Evolutionary conservation across 768 basidiomycete genomes (phyloP).

Genomic region (Clitopilus passeckerianus): DNA sequence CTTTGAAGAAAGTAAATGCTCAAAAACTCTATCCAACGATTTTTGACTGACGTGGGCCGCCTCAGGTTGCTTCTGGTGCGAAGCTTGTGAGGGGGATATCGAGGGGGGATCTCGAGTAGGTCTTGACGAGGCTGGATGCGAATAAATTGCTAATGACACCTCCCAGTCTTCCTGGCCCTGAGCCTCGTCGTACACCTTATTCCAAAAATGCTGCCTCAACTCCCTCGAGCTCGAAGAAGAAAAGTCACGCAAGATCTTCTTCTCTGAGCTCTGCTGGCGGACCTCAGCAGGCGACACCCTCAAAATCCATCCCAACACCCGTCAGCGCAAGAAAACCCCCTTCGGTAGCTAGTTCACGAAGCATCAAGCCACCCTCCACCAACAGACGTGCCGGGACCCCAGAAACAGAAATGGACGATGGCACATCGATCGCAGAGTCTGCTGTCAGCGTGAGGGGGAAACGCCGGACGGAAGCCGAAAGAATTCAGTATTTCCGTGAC

Average conservation of each 20-base stretch:
- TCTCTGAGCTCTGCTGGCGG: neutral
- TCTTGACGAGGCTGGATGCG: neutral
- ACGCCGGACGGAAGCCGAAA: slow-evolving; percentile 57
- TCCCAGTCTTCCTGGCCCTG: neutral
- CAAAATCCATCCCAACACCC: slow-evolving; percentile 9
- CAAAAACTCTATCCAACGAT: neutral
- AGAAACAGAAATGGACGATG: slow-evolving; percentile 42
- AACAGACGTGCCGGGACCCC: slow-evolving; percentile 21
- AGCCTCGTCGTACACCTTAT: neutral
- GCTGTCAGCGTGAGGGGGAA: slow-evolving; percentile 30
- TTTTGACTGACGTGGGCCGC: neutral
- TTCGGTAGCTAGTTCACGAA: slow-evolving; percentile 5
- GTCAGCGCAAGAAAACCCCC: slow-evolving; percentile 15
- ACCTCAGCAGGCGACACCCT: neutral
- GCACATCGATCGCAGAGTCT: slow-evolving; percentile 51
- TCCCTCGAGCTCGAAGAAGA: neutral
- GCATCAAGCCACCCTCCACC: slow-evolving; percentile 18
- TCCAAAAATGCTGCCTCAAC: neutral
- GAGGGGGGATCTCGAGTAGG: neutral
- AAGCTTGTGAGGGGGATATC: neutral
- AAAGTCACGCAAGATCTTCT: neutral
- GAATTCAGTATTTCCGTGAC: slow-evolving; percentile 59
- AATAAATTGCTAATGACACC: neutral
- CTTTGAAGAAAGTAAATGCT: neutral
- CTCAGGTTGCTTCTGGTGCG: neutral